Evolutionary conservation across 148 eudicot genomes (phyloP).

Genomic region (Nepenthes gracilis): DNA sequence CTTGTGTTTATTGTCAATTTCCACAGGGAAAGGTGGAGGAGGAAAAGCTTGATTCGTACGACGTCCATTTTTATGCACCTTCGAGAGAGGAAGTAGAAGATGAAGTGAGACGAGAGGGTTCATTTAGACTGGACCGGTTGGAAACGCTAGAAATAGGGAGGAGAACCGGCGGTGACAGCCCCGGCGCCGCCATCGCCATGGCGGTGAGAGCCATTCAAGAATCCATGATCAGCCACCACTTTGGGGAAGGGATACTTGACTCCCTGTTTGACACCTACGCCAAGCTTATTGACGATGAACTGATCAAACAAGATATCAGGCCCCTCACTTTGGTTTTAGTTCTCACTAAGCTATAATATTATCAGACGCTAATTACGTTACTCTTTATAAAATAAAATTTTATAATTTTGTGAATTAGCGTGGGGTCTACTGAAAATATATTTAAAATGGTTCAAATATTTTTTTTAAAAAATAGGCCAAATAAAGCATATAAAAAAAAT

Average conservation of each 20-base stretch:
- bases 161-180: constrained; percentile 15
- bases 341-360: constrained; percentile 21
- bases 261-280: constrained; percentile 49
- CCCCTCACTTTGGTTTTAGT: constrained; percentile 37
- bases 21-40: constrained; percentile 49
- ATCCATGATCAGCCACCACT: constrained; percentile 61
- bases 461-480: too few species aligned
- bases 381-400: too few species aligned
- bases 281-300: constrained; percentile 47
- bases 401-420: too few species aligned
- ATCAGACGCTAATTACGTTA: background rate
- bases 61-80: constrained; percentile 84
- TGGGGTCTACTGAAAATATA: too few species aligned
- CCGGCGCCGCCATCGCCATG: constrained; percentile 52
- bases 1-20: too few species aligned
- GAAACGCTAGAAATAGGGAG: constrained; percentile 51
- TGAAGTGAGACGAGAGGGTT: constrained; percentile 55
- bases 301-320: constrained; percentile 42
- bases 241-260: constrained; percentile 64
- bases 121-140: constrained; percentile 34
- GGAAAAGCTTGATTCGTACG: constrained; percentile 61
- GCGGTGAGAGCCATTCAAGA: constrained; percentile 81
- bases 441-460: too few species aligned
- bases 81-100: constrained; percentile 60
- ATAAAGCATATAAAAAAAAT: too few species aligned